Conservation (phyloP, 352 stramenopile species). For the Phytophthora parvispora region DNA sequence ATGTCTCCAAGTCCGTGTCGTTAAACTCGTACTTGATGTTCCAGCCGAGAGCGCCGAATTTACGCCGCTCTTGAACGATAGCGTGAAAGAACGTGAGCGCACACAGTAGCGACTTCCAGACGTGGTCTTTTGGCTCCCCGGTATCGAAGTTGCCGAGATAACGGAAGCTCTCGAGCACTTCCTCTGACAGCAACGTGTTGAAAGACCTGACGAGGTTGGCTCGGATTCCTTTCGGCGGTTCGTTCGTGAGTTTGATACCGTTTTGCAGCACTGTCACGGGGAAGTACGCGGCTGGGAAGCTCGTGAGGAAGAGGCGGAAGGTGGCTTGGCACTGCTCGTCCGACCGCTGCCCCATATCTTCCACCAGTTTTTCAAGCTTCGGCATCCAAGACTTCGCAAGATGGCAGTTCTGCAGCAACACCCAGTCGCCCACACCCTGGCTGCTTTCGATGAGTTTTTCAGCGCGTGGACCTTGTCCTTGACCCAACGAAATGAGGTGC, state of each 20-base stretch:
- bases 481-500: conserved; percentile 94
- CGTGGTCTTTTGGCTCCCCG: conserved; percentile 62
- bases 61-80: conserved; percentile 95
- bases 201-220: conserved; percentile 93
- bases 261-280: conserved; percentile 94
- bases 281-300: conserved; percentile 93
- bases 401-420: conserved; percentile 96
- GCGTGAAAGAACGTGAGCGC: conserved; percentile 96
- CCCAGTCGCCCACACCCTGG: conserved; percentile 91
- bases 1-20: conserved; percentile 96
- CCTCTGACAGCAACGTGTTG: conserved; percentile 87
- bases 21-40: conserved; percentile 98
- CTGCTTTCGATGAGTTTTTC: conserved; percentile 92
- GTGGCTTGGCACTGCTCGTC: conserved; percentile 64
- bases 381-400: conserved; percentile 96
- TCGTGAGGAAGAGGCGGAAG: conserved; percentile 95
- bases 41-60: conserved; percentile 96
- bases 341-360: conserved; percentile 78
- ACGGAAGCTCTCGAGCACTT: conserved; percentile 71
- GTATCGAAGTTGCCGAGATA: conserved; percentile 69
- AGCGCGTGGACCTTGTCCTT: conserved; percentile 93
- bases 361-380: conserved; percentile 92
- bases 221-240: conserved; percentile 93
- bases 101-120: conserved; percentile 93
- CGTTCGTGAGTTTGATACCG: conserved; percentile 95